Conservation (phyloP, 2,329 filamentous ascomycete genomes). For the Clathrospora elynae region DNA sequence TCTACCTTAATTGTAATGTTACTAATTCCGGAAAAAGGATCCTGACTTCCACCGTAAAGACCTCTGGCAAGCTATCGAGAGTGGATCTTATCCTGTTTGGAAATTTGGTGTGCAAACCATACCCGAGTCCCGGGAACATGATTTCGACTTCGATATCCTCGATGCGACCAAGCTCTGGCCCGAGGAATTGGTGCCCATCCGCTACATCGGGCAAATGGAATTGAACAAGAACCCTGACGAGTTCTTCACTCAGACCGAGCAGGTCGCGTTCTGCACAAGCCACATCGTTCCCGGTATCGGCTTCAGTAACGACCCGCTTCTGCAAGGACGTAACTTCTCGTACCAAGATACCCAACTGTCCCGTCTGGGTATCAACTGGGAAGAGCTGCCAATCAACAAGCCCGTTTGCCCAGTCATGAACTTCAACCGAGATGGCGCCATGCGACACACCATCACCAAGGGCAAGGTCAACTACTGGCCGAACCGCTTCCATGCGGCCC, state of each 20-base stretch:
- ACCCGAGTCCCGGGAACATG: slow-evolving; percentile 70
- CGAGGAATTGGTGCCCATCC: slow-evolving; percentile 73
- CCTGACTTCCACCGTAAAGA: slow-evolving; percentile 84
- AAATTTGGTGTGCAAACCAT: slow-evolving; percentile 82
- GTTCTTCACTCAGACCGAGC: slow-evolving; percentile 81
- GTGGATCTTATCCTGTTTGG: slow-evolving; percentile 74
- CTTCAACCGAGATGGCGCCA: slow-evolving; percentile 74
- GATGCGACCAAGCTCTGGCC: slow-evolving; percentile 89
- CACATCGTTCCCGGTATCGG: slow-evolving; percentile 81
- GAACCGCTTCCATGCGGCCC: slow-evolving; percentile 68
- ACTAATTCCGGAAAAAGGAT: too few relatives aligned
- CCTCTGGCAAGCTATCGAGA: slow-evolving; percentile 73
- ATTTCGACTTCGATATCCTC: slow-evolving; percentile 84
- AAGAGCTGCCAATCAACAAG: slow-evolving; percentile 77
- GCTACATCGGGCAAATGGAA: slow-evolving; percentile 79
- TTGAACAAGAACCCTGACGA: slow-evolving; percentile 81
- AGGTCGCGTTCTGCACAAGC: slow-evolving; percentile 79
- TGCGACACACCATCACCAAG: slow-evolving; percentile 74
- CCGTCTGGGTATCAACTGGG: slow-evolving; percentile 74
- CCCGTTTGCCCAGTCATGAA: slow-evolving; percentile 77
- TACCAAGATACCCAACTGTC: slow-evolving; percentile 72
- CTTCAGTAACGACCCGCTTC: slow-evolving; percentile 74
- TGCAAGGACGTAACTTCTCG: slow-evolving; percentile 73
- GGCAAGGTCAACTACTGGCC: slow-evolving; percentile 81
- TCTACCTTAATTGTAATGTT: too few relatives aligned